A percentile compares a stretch with the other conserved stretches of the same genome.
Evolutionary conservation across 2,329 filamentous ascomycete genomes (phyloP).

Genomic region (Alternaria postmessia): DNA sequence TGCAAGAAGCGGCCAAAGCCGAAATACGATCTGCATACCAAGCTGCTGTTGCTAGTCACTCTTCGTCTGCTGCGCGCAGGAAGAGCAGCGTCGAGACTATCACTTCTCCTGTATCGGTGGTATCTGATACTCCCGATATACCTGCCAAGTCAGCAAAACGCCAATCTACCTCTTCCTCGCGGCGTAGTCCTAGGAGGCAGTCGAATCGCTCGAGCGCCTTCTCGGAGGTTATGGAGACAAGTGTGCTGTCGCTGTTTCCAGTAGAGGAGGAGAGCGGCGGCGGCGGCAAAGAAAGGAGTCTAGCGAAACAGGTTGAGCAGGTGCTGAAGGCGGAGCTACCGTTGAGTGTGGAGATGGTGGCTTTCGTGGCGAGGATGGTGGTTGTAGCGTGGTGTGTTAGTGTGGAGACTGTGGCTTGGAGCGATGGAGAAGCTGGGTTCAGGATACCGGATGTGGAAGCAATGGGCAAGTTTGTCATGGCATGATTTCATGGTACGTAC

Average conservation of each 20-base stretch:
- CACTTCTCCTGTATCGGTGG: neutral
- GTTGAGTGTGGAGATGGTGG: slow-evolving; percentile 33
- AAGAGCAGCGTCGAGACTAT: neutral
- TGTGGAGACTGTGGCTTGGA: slow-evolving; percentile 38
- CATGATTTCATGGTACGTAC: neutral
- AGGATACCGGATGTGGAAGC: slow-evolving; percentile 17
- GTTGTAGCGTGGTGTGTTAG: slow-evolving; percentile 46
- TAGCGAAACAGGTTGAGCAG: slow-evolving; percentile 35
- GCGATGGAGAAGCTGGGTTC: slow-evolving; percentile 27
- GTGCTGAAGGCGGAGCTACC: slow-evolving; percentile 40
- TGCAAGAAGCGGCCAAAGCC: slow-evolving; percentile 31
- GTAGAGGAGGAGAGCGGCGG: neutral
- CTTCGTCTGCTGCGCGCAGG: neutral
- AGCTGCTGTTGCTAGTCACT: slow-evolving; percentile 26
- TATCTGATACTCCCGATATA: neutral
- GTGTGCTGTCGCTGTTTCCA: neutral
- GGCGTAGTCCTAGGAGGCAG: neutral
- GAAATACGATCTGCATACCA: slow-evolving; percentile 35
- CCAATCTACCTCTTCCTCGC: neutral
- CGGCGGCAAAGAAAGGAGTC: slow-evolving; percentile 5
- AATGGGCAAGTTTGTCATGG: slow-evolving; percentile 19
- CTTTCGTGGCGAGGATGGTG: slow-evolving; percentile 37
- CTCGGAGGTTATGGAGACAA: neutral
- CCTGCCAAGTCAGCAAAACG: slow-evolving; percentile 5
- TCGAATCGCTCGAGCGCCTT: slow-evolving; percentile 16